Conservation (phyloP, 208 protist species). For the Angomonas deanei region DNA sequence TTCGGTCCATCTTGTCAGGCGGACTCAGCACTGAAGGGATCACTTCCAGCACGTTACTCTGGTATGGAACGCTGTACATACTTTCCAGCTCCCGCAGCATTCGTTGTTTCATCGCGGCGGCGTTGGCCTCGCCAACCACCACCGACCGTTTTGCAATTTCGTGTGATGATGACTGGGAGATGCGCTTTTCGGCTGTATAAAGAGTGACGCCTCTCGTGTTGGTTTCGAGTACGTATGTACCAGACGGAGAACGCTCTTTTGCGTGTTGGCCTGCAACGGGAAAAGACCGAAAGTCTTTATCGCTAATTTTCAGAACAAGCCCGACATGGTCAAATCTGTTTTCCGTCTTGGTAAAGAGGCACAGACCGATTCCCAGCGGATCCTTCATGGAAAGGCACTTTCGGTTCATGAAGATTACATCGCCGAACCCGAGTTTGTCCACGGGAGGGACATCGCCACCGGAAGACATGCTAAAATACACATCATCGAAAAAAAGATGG, state of each 20-base stretch:
- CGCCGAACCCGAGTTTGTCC: conserved; percentile 32
- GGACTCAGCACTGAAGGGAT: conserved; percentile 51
- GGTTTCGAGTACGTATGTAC: conserved; percentile 78
- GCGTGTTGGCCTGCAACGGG: conserved; percentile 14
- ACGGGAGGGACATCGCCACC: too few relatives aligned
- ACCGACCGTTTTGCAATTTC: conserved; percentile 44
- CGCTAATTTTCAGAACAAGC: conserved; percentile 57
- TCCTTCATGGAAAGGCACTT: conserved; percentile 68
- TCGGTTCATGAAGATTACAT: conserved; percentile 83
- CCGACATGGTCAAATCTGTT: conserved; percentile 80
- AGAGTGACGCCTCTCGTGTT: conserved; percentile 74
- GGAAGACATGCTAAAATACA: neutral
- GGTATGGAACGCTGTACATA: conserved; percentile 49
- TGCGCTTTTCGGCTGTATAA: conserved; percentile 51
- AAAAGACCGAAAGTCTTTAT: conserved; percentile 31
- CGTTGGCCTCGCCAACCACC: conserved; percentile 5
- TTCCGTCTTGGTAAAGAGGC: conserved; percentile 69
- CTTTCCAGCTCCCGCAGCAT: conserved; percentile 31
- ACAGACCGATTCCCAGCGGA: conserved; percentile 51
- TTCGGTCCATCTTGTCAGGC: conserved; percentile 85
- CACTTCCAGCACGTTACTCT: conserved; percentile 29
- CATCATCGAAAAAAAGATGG: neutral
- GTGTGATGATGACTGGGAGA: conserved; percentile 48
- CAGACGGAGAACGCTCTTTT: conserved; percentile 40
- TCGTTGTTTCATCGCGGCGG: neutral